Evolutionary conservation across 2,329 filamentous ascomycete species (phyloP).

Genomic region (Trichophyton verrucosum): DNA sequence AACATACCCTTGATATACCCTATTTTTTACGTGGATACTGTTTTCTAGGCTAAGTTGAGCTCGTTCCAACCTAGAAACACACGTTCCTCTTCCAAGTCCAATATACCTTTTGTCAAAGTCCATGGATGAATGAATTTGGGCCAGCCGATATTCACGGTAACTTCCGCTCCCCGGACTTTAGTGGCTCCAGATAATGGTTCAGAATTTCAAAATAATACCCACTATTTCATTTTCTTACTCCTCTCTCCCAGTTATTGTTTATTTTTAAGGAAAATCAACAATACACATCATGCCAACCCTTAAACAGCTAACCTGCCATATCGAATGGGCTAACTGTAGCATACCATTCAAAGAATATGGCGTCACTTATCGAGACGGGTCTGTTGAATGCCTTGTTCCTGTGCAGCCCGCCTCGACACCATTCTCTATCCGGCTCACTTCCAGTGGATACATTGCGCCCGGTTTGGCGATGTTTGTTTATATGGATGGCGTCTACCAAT

Average conservation of each 20-base stretch:
- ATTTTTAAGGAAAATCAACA: background rate
- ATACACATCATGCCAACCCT: conserved; percentile 39
- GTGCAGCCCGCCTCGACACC: conserved; percentile 35
- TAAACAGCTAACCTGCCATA: conserved; percentile 40
- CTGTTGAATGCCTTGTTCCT: conserved; percentile 41
- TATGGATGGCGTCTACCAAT: conserved; percentile 47
- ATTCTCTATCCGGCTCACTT: conserved; percentile 40
- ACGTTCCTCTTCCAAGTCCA: background rate
- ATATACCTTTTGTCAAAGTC: background rate
- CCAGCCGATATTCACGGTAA: background rate
- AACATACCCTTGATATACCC: background rate
- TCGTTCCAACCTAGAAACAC: background rate
- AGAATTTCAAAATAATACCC: background rate
- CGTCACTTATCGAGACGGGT: conserved; percentile 39
- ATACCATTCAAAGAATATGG: conserved; percentile 38
- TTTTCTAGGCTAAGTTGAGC: background rate
- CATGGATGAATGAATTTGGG: background rate
- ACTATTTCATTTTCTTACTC: background rate
- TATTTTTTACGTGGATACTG: background rate
- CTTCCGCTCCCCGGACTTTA: background rate
- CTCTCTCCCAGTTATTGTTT: background rate
- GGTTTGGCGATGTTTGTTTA: conserved; percentile 45
- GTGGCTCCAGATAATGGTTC: background rate
- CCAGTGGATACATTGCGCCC: conserved; percentile 40
- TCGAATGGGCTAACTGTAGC: conserved; percentile 37